Conservation (phyloP, 306 rosid genomes). For the Parietaria judaica region DNA sequence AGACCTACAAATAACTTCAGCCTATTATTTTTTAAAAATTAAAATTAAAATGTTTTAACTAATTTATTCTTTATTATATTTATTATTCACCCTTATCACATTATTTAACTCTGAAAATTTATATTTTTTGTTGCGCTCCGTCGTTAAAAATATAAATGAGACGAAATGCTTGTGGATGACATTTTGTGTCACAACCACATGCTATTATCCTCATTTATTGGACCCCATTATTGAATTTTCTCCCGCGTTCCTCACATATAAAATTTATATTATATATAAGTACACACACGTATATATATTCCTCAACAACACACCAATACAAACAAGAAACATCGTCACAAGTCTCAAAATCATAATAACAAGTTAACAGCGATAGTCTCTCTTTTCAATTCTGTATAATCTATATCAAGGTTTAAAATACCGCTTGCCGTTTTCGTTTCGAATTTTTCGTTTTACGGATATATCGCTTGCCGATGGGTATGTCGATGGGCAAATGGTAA, state of each 20-base stretch:
- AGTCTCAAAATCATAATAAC: not conserved
- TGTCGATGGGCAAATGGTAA: no score
- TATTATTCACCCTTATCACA: no score
- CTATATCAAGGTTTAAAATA: no score
- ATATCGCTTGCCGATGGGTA: no score
- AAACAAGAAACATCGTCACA: not conserved
- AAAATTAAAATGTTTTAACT: no score
- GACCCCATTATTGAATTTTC: constrained; percentile 1
- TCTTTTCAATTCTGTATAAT: not conserved
- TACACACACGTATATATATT: not conserved
- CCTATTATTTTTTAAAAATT: no score
- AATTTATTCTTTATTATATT: no score
- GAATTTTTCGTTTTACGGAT: no score
- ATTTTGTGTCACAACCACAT: constrained; percentile 5
- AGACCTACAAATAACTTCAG: no score
- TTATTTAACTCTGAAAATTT: not conserved
- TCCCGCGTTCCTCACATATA: not conserved
- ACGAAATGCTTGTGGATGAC: constrained; percentile 3
- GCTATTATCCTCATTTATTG: not conserved
- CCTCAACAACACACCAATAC: not conserved
- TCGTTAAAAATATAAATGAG: not conserved
- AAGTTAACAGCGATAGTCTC: not conserved
- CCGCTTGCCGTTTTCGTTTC: no score
- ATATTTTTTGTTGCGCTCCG: constrained; percentile 1
- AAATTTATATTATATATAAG: not conserved